Conservation (phyloP, 805 yeast genomes). For the Candida pini region DNA sequence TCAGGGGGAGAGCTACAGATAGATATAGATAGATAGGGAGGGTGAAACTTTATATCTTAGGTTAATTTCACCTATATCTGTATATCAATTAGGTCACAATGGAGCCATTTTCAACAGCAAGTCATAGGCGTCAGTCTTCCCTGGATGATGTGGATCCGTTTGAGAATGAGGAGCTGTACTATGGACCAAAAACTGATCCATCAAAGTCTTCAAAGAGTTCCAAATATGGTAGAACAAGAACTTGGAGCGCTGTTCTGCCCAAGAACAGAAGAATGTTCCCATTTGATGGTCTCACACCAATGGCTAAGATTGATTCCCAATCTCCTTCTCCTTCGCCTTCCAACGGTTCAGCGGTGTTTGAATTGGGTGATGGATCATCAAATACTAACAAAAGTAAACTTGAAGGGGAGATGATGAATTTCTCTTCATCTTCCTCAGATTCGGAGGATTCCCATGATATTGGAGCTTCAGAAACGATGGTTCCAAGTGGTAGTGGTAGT, state of each 20-base stretch:
- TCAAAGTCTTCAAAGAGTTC: conserved; percentile 35
- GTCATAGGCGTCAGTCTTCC: conserved; percentile 31
- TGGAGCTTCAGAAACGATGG: not conserved
- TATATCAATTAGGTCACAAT: too few relatives aligned
- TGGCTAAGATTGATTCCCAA: conserved; percentile 1
- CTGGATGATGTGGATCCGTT: conserved; percentile 57
- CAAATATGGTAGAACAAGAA: conserved; percentile 47
- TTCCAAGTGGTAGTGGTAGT: too few relatives aligned
- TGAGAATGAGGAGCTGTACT: conserved; percentile 63
- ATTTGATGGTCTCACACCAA: not conserved
- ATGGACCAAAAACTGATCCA: conserved; percentile 60
- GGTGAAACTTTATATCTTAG: not conserved
- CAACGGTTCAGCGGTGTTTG: conserved; percentile 15
- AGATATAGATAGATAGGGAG: too few relatives aligned
- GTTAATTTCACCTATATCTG: too few relatives aligned
- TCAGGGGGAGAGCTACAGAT: too few relatives aligned
- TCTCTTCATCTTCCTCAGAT: not conserved
- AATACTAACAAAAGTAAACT: not conserved
- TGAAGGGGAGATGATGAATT: not conserved
- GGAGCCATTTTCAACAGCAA: not conserved
- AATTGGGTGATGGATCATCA: conserved; percentile 4
- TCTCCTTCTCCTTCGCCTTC: conserved; percentile 9
- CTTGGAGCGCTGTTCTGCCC: conserved; percentile 38
- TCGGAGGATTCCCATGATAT: conserved; percentile 2
- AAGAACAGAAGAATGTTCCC: conserved; percentile 12